Percentiles rank a stretch among this genome's conserved stretches.
phyloP scores from a whole-genome alignment of 805 yeast genomes.

The Cyberlindnera bimundalis region DNA sequence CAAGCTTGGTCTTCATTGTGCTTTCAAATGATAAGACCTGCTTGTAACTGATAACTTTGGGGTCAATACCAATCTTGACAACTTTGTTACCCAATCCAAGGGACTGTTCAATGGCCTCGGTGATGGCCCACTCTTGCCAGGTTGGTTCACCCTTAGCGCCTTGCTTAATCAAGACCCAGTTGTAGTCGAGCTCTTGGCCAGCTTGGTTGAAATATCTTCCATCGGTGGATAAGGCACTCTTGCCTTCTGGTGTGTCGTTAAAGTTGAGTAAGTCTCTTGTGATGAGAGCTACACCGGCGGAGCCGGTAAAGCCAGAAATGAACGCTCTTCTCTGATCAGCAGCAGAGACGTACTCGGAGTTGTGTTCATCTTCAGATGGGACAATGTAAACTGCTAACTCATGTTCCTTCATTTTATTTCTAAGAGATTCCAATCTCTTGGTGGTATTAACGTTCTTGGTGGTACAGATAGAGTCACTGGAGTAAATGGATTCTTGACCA shows the following conservation, averaged over 20 bases:
- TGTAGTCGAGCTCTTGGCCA: constrained; percentile 67
- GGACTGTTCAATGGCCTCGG: constrained; percentile 45
- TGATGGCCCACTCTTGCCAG: constrained; percentile 79
- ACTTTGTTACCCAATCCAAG: constrained; percentile 37
- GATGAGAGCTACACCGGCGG: constrained; percentile 89
- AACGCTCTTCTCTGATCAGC: constrained; percentile 81
- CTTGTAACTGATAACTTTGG: constrained; percentile 58
- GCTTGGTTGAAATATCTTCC: constrained; percentile 96
- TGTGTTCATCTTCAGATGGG: constrained; percentile 92
- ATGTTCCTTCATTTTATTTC: constrained; percentile 59
- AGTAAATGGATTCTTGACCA: constrained; percentile 33
- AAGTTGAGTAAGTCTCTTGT: constrained; percentile 45
- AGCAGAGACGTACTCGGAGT: constrained; percentile 80
- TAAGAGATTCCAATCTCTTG: constrained; percentile 53
- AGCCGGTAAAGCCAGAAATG: constrained; percentile 87
- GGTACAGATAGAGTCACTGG: constrained; percentile 36
- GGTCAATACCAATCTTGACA: constrained; percentile 76
- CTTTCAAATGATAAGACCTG: constrained; percentile 30
- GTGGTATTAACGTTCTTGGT: constrained; percentile 51
- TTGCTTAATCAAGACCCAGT: constrained; percentile 80
- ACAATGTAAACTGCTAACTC: constrained; percentile 71
- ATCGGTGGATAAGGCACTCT: constrained; percentile 85
- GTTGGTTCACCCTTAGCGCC: constrained; percentile 66
- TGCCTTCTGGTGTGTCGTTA: constrained; percentile 47
- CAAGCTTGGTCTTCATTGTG: constrained; percentile 28